Percentiles rank a stretch among this genome's conserved stretches.
These are phyloP conservation scores for Lepiota venenata DNA, from an alignment of 768 basidiomycete species.

Conservation along the genomic window DNA sequence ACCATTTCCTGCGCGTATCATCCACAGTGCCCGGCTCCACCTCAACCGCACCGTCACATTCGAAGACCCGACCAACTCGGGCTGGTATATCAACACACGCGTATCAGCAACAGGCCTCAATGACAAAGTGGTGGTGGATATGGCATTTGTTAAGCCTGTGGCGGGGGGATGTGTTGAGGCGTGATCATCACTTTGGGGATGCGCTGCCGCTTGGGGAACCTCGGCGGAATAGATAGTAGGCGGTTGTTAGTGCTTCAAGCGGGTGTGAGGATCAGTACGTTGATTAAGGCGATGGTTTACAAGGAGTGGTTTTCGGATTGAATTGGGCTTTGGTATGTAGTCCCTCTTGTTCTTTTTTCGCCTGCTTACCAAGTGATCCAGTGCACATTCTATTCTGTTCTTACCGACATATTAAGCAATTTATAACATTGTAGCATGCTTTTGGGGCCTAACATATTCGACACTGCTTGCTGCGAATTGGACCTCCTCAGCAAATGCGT, in stretches of 20 bases:
- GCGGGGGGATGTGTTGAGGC: slow-evolving; percentile 60
- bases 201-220: slow-evolving; percentile 74
- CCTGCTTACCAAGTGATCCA: too few species aligned
- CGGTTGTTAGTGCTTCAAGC: slow-evolving; percentile 76
- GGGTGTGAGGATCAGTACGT: slow-evolving; percentile 80
- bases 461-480: too few species aligned
- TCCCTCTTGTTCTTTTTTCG: neutral
- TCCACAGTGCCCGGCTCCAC: slow-evolving; percentile 48
- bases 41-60: slow-evolving; percentile 43
- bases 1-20: slow-evolving; percentile 79
- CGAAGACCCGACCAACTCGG: slow-evolving; percentile 11
- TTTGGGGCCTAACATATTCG: slow-evolving; percentile 79
- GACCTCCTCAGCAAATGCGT: slow-evolving; percentile 22
- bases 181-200: slow-evolving; percentile 67
- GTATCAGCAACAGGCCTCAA: slow-evolving; percentile 46
- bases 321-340: slow-evolving; percentile 32
- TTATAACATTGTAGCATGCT: slow-evolving; percentile 88
- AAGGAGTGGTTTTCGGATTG: slow-evolving; percentile 83
- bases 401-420: slow-evolving; percentile 83
- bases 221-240: slow-evolving; percentile 85
- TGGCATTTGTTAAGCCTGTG: slow-evolving; percentile 74
- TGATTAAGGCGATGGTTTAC: slow-evolving; percentile 83
- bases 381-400: slow-evolving; percentile 91
- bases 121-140: slow-evolving; percentile 77
- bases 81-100: slow-evolving; percentile 3